Evolutionary conservation across 2,329 filamentous ascomycete species (phyloP).

Genomic region (Bisporella sp.): DNA sequence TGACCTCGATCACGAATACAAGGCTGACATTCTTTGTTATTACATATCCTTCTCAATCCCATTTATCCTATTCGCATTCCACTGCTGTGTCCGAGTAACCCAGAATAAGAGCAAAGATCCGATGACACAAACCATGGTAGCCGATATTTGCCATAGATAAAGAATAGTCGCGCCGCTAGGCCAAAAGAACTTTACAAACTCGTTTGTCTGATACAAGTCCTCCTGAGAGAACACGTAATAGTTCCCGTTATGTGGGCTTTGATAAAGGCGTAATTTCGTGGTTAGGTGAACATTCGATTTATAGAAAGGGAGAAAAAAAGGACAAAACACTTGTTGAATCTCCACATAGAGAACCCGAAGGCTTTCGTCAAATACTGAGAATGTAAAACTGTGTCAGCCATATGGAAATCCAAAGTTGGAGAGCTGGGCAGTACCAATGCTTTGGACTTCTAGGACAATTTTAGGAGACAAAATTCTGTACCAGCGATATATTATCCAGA

Average conservation of each 20-base stretch:
- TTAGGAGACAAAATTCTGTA: constrained; percentile 76
- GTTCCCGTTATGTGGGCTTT: constrained; percentile 31
- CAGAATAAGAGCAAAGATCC: constrained; percentile 45
- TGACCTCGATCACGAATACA: too few relatives aligned
- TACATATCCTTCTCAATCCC: too few relatives aligned
- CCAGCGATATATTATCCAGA: constrained; percentile 70
- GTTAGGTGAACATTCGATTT: constrained; percentile 60
- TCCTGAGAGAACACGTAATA: constrained; percentile 74
- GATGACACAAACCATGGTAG: constrained; percentile 57
- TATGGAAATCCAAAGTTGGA: not conserved
- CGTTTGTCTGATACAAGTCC: constrained; percentile 72
- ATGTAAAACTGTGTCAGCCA: not conserved
- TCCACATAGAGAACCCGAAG: constrained; percentile 62
- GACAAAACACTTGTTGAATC: constrained; percentile 66
- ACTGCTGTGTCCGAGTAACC: constrained; percentile 42
- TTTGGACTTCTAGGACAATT: constrained; percentile 62
- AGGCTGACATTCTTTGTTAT: too few relatives aligned
- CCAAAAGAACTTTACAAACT: constrained; percentile 66
- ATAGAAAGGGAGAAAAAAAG: constrained; percentile 75
- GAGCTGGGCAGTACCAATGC: constrained; percentile 36
- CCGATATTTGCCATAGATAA: constrained; percentile 56
- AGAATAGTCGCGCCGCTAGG: constrained; percentile 53
- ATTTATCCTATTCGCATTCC: constrained; percentile 20
- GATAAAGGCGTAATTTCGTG: constrained; percentile 57
- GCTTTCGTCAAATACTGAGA: not conserved